Conservation (phyloP, 1,139 yeast genomes). For the Neolecta irregularis region DNA sequence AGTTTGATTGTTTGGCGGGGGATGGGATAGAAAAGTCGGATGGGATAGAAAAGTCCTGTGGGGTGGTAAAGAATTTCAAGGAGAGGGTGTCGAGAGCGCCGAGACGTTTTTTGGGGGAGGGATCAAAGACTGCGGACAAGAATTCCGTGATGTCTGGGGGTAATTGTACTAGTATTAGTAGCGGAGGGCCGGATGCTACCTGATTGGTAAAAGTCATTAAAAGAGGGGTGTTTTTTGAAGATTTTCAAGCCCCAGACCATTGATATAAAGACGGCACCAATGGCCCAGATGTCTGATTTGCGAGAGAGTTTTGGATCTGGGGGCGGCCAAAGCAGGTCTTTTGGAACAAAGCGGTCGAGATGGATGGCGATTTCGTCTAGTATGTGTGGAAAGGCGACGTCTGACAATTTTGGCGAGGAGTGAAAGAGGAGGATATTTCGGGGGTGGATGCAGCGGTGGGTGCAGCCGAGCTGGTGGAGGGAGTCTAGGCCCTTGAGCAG, state of each 20-base stretch:
- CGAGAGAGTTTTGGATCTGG: slow-evolving; percentile 35
- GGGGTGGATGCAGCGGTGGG: slow-evolving; percentile 54
- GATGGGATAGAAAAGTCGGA: slow-evolving; percentile 1
- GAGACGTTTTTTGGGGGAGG: slow-evolving; percentile 47
- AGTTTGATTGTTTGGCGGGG: slow-evolving; percentile 2
- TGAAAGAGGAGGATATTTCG: slow-evolving; percentile 42
- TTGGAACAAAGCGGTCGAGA: slow-evolving; percentile 27
- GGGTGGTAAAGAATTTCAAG: slow-evolving; percentile 36
- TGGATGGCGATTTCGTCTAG: slow-evolving; percentile 34
- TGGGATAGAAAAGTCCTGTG: slow-evolving; percentile 4
- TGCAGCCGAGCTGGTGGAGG: slow-evolving; percentile 63
- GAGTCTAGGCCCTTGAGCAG: slow-evolving; percentile 70
- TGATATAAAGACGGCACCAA: slow-evolving; percentile 65
- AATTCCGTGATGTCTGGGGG: neutral
- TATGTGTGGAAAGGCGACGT: slow-evolving; percentile 56
- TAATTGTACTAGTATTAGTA: neutral
- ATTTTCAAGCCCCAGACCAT: slow-evolving; percentile 53
- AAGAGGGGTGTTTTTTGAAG: slow-evolving; percentile 20
- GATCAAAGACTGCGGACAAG: slow-evolving; percentile 3
- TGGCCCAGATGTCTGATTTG: slow-evolving; percentile 84
- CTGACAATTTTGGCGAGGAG: slow-evolving; percentile 40
- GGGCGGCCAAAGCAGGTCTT: neutral
- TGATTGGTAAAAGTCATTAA: neutral
- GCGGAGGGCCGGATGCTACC: neutral
- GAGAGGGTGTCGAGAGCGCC: slow-evolving; percentile 75